Evolutionary conservation across 192 early-diverging fungal species (phyloP), one percentile per base, ranked within the genome.

Genomic region (Diversispora epigaea): DNA sequence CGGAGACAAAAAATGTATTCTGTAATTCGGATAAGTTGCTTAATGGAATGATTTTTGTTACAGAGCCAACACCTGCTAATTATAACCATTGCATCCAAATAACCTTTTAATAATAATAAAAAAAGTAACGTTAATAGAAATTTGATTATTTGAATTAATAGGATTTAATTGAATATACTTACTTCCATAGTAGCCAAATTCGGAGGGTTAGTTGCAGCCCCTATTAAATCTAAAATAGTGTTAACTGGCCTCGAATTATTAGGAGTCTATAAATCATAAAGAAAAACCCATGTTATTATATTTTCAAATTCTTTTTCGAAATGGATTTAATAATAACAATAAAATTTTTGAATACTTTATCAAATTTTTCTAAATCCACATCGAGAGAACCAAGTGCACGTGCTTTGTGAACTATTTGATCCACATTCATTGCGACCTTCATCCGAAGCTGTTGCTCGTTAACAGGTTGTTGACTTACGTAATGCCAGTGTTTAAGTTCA

Each of bases 131-230:
- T 64, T 64, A 64, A 10, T 39, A 32, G 11, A 44, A 64, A 8
- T 19, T 6, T 64, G 19, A 9, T 44, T 19, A 14, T 15, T 7
- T 63, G 12, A 45, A 45, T 3, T 14, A 14, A 11, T 64, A 12
- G 6, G 40, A 64, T 3, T 39, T 7, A 40, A 44, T 43, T n/a
- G n/a, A 44, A 6, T 15, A 17, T 8, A 44, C 62, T 7, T n/a
- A 64, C 90, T 77, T 98, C 97, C 97, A 98, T 98, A 72, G 93
- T 89, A 4, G 95, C 90, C 79, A 98, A 84, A 78, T 97, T 98
- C 54, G 92, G 87, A 4, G 97, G 95, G 73, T 96, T 96, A 21
- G 86, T 91, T 2, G 97, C 96, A 57, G 93, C 88, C 45, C 89
- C 90, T 71, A 99, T 92, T 71, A 99, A 80, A 65, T 97, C 96